Conservation (phyloP, 495 filamentous ascomycete genomes). For the Amniculicola lignicola region DNA sequence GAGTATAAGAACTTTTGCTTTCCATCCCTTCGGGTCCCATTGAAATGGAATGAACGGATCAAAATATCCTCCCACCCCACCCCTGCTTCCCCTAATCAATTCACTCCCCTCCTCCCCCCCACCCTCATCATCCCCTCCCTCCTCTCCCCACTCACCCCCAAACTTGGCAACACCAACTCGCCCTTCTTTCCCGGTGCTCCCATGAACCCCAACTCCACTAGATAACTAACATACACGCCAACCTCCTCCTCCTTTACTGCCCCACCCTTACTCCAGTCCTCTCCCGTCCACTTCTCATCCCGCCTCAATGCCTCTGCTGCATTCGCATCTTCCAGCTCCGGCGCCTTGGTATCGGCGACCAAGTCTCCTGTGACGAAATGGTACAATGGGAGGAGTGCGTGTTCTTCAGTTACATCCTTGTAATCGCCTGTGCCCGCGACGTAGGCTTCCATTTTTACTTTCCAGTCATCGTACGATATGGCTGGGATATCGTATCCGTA, state of each 20-base stretch:
- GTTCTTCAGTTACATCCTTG: constrained; percentile 51
- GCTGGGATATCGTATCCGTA: constrained; percentile 77
- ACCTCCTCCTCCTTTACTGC: constrained; percentile 14
- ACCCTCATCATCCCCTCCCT: constrained; percentile 35
- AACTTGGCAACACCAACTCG: constrained; percentile 20
- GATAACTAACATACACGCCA: constrained; percentile 63
- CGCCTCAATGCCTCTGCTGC: constrained; percentile 59
- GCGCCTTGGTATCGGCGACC: constrained; percentile 72
- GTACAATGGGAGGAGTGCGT: constrained; percentile 71
- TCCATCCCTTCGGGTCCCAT: neutral
- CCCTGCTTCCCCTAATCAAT: neutral
- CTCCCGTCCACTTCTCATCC: constrained; percentile 61
- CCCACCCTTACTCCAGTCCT: constrained; percentile 45
- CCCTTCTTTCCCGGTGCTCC: constrained; percentile 44
- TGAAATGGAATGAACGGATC: too few species aligned
- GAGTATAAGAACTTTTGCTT: too few species aligned
- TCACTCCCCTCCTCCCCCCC: constrained; percentile 34
- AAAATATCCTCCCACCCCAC: neutral
- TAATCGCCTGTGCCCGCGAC: constrained; percentile 29
- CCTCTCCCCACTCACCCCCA: constrained; percentile 22
- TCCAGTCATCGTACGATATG: constrained; percentile 57
- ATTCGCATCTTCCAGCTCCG: constrained; percentile 75
- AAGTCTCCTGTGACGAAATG: constrained; percentile 81
- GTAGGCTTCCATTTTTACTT: constrained; percentile 40
- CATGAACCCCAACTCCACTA: constrained; percentile 71